Base-by-base conservation (phyloP, 805 yeast genomes). In the Blastobotrys terrestris region DNA sequence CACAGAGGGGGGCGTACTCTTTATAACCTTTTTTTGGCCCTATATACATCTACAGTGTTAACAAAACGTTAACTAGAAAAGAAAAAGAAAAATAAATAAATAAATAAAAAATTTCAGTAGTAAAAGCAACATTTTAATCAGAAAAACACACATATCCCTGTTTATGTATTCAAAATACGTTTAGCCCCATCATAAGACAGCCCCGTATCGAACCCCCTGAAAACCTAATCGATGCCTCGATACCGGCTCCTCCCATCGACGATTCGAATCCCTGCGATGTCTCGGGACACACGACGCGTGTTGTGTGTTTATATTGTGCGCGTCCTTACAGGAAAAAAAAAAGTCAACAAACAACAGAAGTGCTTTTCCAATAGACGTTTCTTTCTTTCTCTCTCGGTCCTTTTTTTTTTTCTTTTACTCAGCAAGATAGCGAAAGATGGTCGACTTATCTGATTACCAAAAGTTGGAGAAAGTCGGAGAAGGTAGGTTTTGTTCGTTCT, bases 401-500 rank as follows among this genome's bases (percentile, higher is more conserved):
- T 39, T 39, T 31, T 31, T 31, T 13, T 31, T 13, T n/a, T n/a
- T 39, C 41, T 39, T 4, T 11, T 39, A 41, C 46, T 42, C 26
- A 26, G n/a, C 39, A 11, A 20, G 43, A 8, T 47, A 46, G 22
- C 31, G 39, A 42, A 56, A 20, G 41, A 88, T 88, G 91, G 91
- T 86, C 46, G 98, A 94, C 63, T 75, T 94, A 57, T 82, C 90
- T 39, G 96, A 92, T 69, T 92, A 85, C 70, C 95, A 90, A 67
- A 86, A 95, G 64, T 81, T 92, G 58, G 99, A 94, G 69, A 94
- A 94, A 70, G 88, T 94, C 49, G 99, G 99, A 46, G 99, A 94
- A 73, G 97, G 95, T 77, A 70, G 50, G 79, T 68, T n/a, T 26
- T 50, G 18, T 22, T 13, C 16, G 47, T 18, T 20, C 16, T 22